Evolutionary conservation across 768 basidiomycete species (phyloP), one percentile per base, ranked within the genome.

Genomic region (Gloeostereum incarnatum): DNA sequence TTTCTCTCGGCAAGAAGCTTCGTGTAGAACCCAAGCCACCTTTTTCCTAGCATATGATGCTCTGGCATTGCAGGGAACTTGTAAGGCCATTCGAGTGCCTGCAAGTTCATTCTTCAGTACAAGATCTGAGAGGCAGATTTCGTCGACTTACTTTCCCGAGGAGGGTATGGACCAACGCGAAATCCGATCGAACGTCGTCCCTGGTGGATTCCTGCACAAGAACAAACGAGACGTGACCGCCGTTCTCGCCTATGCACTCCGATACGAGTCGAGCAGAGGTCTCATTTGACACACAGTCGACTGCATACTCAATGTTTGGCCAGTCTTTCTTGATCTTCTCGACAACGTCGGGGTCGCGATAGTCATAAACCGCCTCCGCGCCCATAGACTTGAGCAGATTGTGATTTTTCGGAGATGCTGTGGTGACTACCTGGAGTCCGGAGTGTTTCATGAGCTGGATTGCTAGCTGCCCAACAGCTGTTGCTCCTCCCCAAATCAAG

Each of bases 351-450:
- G 49, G 48, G 23, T 57, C 56, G 10, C 38, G 43, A 45, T 54
- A 57, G 44, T 67, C 62, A 43, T 65, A 58, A 4, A 62, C 57
- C 1, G 51, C 59, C 25, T 62, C 56, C 0, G 69, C 71, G 5
- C 71, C 69, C 10, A 66, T 47, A 1, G 49, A 42, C 31, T 55
- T 59, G 21, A 70, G 44, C n/a, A 61, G 46, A 0, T 50, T 52
- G 32, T 57, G 55, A 45, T 68, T 66, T 26, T 51, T 47, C 6
- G 61, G 56, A 1, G 63, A 66, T 5, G 65, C 61, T 10, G 63
- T 62, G 6, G 66, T 58, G 18, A 63, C 52, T 27, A 68, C 60
- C 22, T 56, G 55, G 44, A 64, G 57, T 10, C 68, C 68, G 0
- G 60, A 46, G 5, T 59, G 45, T 24, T 58, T 56, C 3, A 61